Evolutionary conservation across 495 filamentous ascomycete species (phyloP), one percentile per base, ranked within the genome.

Genomic region (Jackrogersella minutella): DNA sequence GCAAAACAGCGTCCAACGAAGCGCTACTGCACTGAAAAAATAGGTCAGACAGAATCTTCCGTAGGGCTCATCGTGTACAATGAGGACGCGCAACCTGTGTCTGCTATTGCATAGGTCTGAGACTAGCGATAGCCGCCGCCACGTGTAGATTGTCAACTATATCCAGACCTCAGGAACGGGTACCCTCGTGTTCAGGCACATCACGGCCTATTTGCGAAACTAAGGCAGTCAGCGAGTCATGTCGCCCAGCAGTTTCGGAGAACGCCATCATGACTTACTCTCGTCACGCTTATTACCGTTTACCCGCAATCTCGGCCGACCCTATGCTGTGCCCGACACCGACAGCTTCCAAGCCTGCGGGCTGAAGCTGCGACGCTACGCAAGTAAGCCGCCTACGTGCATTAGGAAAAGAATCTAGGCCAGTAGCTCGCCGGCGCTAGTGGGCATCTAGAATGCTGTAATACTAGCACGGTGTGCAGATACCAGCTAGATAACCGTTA

Each of bases 91-190:
- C 63, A 51, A 51, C 49, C 50, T 49, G 28, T 50, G 44, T 67
- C 64, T 62, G 11, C 41, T 33, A 21, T 14, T 10, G 26, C 22
- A 11, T 46, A 46, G 16, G 39, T 44, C 66, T 36, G 36, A 57
- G 33, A 43, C 60, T 63, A 64, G 55, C 34, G 47, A 54, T 41
- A 46, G 61, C 56, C 55, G 56, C 56, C 43, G 59, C 55, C 66
- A 69, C 61, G 66, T 69, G 61, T 40, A 52, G 28, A 46, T 11
- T 33, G 37, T 47, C 51, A 61, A 53, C 66, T 61, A 28, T 53
- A 58, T 57, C 53, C 21, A 28, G 51, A 62, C 51, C 43, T 57
- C 55, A 30, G 43, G 19, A 50, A 26, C 16, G 24, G 33, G 24
- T 30, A 40, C 22, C 16, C 34, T 64, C 62, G 36, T 58, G 52